Conservation (phyloP, 2,329 filamentous ascomycete genomes). For the Fusarium goolgardi region DNA sequence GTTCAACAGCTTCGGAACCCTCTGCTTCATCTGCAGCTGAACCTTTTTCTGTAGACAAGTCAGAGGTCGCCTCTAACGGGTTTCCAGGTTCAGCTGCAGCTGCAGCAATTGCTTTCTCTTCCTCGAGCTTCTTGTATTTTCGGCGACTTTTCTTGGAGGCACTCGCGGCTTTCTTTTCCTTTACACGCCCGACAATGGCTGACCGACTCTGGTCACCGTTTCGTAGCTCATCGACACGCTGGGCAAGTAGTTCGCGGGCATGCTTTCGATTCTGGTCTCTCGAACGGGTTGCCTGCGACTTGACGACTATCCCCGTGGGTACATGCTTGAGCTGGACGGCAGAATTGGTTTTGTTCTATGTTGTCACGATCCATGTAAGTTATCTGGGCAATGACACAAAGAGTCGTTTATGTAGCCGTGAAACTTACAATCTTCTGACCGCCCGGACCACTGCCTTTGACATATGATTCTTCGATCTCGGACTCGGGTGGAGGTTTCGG, state of each 20-base stretch:
- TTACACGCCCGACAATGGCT: conserved; percentile 71
- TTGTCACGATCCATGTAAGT: conserved; percentile 13
- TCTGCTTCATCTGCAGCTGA: not conserved
- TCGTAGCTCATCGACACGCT: conserved; percentile 76
- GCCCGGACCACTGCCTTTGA: conserved; percentile 92
- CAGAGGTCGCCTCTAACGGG: not conserved
- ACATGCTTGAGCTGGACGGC: conserved; percentile 93
- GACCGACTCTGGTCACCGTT: conserved; percentile 77
- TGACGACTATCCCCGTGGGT: conserved; percentile 91
- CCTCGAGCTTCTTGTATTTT: conserved; percentile 76
- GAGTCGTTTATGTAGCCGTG: not conserved
- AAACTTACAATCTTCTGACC: conserved; percentile 87
- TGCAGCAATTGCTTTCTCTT: conserved; percentile 54
- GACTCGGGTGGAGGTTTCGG: conserved; percentile 77
- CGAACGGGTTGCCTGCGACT: conserved; percentile 91
- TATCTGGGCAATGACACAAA: not conserved
- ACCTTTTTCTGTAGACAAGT: not conserved
- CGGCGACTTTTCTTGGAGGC: conserved; percentile 82
- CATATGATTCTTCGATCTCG: conserved; percentile 85
- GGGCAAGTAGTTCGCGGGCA: conserved; percentile 80
- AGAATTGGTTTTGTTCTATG: conserved; percentile 92
- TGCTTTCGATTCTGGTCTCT: conserved; percentile 88
- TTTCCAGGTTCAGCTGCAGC: not conserved
- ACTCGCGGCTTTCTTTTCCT: conserved; percentile 78
- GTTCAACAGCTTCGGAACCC: not conserved